Percentiles rank a stretch among this genome's conserved stretches.
Conservation (phyloP, 129 eudicot species). For the Centaurea solstitialis region DNA sequence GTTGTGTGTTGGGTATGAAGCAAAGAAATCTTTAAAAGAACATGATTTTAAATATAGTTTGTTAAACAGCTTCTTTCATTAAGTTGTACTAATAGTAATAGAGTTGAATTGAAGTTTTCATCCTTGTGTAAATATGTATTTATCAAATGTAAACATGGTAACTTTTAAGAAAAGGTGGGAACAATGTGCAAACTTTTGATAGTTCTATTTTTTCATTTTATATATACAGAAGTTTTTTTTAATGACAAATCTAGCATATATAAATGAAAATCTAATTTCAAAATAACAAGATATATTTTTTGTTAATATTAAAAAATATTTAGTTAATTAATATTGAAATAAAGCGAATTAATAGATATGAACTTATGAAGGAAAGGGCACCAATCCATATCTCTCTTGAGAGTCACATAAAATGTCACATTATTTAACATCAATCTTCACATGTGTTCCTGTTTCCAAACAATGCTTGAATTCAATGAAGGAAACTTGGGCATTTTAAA, state of each 20-base stretch:
- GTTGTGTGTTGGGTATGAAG: neutral
- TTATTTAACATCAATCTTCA: slow-evolving; percentile 25
- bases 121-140: neutral
- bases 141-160: neutral
- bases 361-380: slow-evolving; percentile 21
- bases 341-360: slow-evolving; percentile 10
- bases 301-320: neutral
- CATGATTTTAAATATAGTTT: neutral
- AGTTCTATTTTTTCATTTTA: no score
- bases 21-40: no score
- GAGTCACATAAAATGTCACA: slow-evolving; percentile 32
- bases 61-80: neutral
- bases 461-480: slow-evolving; percentile 23
- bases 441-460: slow-evolving; percentile 28
- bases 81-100: neutral
- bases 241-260: no score
- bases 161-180: no score
- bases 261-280: no score
- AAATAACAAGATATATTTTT: neutral
- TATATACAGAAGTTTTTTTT: no score
- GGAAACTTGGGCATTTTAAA: slow-evolving; percentile 17
- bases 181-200: no score
- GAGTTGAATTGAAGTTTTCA: neutral
- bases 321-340: neutral
- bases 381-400: slow-evolving; percentile 9